These are phyloP conservation scores for Scheffersomyces ergatensis DNA, from an alignment of 805 yeast species.

Conservation along the genomic window DNA sequence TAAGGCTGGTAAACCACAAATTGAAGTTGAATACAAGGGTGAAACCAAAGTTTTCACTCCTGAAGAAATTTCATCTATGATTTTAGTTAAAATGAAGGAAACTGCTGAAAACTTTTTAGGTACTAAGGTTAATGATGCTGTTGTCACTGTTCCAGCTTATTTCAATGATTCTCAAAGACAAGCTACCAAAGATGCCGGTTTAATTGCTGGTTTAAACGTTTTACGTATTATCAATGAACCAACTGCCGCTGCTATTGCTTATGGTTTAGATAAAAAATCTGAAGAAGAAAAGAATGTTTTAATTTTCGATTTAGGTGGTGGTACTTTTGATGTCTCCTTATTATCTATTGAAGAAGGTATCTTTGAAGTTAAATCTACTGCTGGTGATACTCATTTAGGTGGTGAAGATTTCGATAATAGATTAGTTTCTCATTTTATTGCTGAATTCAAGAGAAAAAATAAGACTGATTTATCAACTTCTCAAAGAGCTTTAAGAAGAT, in stretches of 20 bases:
- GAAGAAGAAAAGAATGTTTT: constrained; percentile 59
- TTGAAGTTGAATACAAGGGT: constrained; percentile 81
- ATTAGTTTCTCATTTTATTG: constrained; percentile 88
- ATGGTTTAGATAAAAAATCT: constrained; percentile 55
- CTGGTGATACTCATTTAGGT: constrained; percentile 61
- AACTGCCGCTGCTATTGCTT: constrained; percentile 76
- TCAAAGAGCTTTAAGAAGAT: constrained; percentile 98
- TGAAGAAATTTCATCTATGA: constrained; percentile 94
- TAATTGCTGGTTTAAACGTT: constrained; percentile 93
- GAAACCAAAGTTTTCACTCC: constrained; percentile 90
- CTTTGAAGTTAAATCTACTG: constrained; percentile 48
- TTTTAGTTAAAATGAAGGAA: constrained; percentile 83
- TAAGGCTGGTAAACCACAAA: constrained; percentile 75
- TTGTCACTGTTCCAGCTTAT: constrained; percentile 95
- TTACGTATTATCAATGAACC: constrained; percentile 96
- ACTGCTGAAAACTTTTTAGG: constrained; percentile 85
- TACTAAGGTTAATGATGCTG: constrained; percentile 68
- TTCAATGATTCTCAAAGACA: constrained; percentile 98
- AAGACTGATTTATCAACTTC: constrained; percentile 89
- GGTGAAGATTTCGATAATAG: constrained; percentile 99
- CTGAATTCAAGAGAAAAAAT: constrained; percentile 97
- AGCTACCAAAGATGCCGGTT: constrained; percentile 97
- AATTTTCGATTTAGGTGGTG: constrained; percentile 50
- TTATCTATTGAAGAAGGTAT: constrained; percentile 49
- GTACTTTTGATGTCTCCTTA: constrained; percentile 47